Evolutionary conservation across 208 protist species (phyloP).

Genomic region (Cochliopodium minus): DNA sequence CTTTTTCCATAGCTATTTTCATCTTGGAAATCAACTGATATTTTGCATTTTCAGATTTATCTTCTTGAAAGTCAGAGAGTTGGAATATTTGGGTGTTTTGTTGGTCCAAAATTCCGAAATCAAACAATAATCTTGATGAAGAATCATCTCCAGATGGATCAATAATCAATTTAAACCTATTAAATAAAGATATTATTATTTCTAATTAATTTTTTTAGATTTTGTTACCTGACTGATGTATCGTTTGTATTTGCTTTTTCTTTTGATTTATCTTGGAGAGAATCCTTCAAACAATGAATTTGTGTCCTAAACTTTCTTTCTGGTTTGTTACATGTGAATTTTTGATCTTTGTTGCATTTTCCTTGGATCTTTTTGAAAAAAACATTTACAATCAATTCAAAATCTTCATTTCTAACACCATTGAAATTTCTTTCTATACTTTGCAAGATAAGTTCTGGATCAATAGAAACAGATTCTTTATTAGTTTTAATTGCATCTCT

Average conservation of each 20-base stretch:
- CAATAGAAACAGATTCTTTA: too few relatives aligned
- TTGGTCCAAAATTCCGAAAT: background rate
- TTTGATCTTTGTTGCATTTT: background rate
- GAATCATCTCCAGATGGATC: conserved; percentile 28
- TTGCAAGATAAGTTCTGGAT: conserved; percentile 1
- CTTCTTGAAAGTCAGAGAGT: conserved; percentile 27
- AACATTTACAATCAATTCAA: background rate
- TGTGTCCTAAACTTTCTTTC: background rate
- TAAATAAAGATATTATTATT: too few relatives aligned
- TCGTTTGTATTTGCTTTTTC: conserved; percentile 19
- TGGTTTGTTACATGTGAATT: background rate
- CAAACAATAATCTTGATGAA: conserved; percentile 7
- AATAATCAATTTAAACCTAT: conserved; percentile 28
- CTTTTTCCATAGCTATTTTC: conserved; percentile 22
- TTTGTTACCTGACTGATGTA: conserved; percentile 24
- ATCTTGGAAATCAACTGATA: conserved; percentile 14
- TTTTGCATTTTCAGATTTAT: conserved; percentile 4
- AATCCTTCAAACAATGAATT: conserved; percentile 10
- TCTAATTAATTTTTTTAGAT: too few relatives aligned
- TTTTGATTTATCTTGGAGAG: conserved; percentile 12
- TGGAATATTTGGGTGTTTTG: conserved; percentile 7
- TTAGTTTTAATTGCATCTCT: too few relatives aligned
- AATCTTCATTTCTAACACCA: conserved; percentile 9
- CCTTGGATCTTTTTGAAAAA: conserved; percentile 5
- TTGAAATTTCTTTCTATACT: conserved; percentile 22